Conservation (phyloP, 345 rosid genomes). For the Lepidium didymum region DNA sequence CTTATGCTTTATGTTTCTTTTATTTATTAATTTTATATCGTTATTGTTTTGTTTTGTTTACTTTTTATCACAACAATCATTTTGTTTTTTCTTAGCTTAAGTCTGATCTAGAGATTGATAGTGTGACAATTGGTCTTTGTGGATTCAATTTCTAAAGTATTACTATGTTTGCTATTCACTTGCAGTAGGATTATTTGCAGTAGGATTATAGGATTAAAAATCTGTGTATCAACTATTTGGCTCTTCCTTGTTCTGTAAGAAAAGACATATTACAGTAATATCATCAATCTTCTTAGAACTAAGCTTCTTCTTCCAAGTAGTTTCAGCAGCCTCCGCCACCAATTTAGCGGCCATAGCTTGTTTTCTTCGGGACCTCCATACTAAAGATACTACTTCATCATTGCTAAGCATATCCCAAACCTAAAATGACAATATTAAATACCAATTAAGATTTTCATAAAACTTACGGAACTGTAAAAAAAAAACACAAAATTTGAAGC, state of each 20-base stretch:
- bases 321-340: slow-evolving; percentile 62
- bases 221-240: too few relatives aligned
- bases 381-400: slow-evolving; percentile 45
- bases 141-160: too few relatives aligned
- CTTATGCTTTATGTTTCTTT: too few relatives aligned
- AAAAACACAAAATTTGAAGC: neutral
- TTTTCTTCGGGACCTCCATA: slow-evolving; percentile 35
- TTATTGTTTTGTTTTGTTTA: too few relatives aligned
- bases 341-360: slow-evolving; percentile 39
- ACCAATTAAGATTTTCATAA: neutral
- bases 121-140: too few relatives aligned
- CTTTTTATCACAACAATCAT: too few relatives aligned
- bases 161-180: too few relatives aligned
- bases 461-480: neutral
- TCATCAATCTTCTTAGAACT: slow-evolving; percentile 62
- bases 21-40: too few relatives aligned
- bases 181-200: too few relatives aligned
- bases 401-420: slow-evolving; percentile 85
- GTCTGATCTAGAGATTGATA: too few relatives aligned
- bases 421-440: slow-evolving; percentile 19
- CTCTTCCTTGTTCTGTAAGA: slow-evolving; percentile 34
- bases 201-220: too few relatives aligned
- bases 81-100: too few relatives aligned
- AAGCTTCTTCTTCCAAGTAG: slow-evolving; percentile 61
- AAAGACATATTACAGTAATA: slow-evolving; percentile 59